Evolutionary conservation across 2,329 filamentous ascomycete species (phyloP).

Genomic region (Leptographium lundbergii): DNA sequence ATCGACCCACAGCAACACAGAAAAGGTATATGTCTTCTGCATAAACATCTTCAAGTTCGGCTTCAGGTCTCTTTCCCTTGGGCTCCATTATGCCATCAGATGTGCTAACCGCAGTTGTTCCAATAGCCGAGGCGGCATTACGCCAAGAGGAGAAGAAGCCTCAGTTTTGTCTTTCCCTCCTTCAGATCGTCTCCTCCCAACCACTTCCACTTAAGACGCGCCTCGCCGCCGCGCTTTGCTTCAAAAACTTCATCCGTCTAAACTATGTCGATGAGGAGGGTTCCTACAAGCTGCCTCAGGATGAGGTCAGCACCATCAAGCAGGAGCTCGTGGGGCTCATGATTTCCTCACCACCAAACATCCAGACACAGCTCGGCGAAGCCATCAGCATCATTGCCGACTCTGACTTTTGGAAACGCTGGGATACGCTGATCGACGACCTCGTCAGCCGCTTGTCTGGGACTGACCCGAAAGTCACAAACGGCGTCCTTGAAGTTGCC

Average conservation of each 20-base stretch:
- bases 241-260: constrained; percentile 95
- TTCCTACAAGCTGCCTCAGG: constrained; percentile 70
- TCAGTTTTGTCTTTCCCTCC: constrained; percentile 74
- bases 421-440: constrained; percentile 80
- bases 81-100: neutral
- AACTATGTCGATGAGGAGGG: constrained; percentile 96
- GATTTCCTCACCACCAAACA: constrained; percentile 76
- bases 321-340: constrained; percentile 90
- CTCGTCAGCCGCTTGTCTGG: constrained; percentile 77
- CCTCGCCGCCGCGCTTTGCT: constrained; percentile 79
- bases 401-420: constrained; percentile 91
- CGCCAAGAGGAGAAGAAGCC: constrained; percentile 70
- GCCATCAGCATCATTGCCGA: constrained; percentile 96
- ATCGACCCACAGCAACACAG: constrained; percentile 79
- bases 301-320: constrained; percentile 87
- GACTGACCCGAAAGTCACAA: constrained; percentile 73
- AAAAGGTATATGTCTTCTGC: constrained; percentile 51
- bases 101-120: neutral
- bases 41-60: neutral
- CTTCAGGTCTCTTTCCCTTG: neutral
- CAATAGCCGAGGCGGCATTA: constrained; percentile 66
- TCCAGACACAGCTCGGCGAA: constrained; percentile 90
- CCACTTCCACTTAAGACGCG: constrained; percentile 64
- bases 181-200: constrained; percentile 77
- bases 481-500: constrained; percentile 89